These are phyloP conservation scores for Diphasiastrum complanatum DNA, from an alignment of 83 land plant species.

Conservation along the genomic window DNA sequence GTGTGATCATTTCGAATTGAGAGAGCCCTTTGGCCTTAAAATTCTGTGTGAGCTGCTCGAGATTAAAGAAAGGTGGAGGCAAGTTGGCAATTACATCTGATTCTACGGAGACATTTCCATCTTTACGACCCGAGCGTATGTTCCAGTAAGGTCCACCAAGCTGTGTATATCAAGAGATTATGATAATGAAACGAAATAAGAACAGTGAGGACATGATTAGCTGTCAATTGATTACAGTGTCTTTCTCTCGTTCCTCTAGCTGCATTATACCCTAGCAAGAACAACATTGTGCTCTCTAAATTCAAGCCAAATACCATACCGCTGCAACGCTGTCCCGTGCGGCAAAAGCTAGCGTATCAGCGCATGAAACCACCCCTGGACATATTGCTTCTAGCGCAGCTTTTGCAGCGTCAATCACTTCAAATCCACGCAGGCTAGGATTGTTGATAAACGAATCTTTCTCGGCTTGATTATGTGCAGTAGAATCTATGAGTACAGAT, in stretches of 20 bases:
- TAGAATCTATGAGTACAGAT: too few species aligned
- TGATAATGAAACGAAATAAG: too few species aligned
- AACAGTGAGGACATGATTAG: background rate
- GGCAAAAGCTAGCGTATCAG: constrained; percentile 28
- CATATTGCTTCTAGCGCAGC: constrained; percentile 18
- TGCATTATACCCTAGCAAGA: background rate
- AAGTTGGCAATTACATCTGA: background rate
- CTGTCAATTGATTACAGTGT: background rate
- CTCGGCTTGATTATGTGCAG: too few species aligned
- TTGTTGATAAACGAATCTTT: too few species aligned
- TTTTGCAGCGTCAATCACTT: constrained; percentile 21
- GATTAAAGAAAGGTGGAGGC: constrained; percentile 1
- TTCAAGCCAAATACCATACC: constrained; percentile 1
- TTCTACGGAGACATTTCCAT: constrained; percentile 15
- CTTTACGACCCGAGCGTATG: constrained; percentile 14
- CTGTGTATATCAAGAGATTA: constrained; percentile 4
- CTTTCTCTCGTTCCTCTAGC: background rate
- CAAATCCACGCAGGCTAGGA: constrained; percentile 12
- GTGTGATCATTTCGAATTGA: background rate
- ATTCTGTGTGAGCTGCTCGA: background rate
- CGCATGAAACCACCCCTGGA: constrained; percentile 29
- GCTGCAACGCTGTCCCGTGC: constrained; percentile 21
- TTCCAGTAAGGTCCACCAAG: constrained; percentile 16
- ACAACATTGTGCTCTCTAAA: constrained; percentile 2
- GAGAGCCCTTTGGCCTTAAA: constrained; percentile 5